Base-by-base conservation (phyloP, 2,329 filamentous ascomycete genomes). In the Knufia petricola region DNA sequence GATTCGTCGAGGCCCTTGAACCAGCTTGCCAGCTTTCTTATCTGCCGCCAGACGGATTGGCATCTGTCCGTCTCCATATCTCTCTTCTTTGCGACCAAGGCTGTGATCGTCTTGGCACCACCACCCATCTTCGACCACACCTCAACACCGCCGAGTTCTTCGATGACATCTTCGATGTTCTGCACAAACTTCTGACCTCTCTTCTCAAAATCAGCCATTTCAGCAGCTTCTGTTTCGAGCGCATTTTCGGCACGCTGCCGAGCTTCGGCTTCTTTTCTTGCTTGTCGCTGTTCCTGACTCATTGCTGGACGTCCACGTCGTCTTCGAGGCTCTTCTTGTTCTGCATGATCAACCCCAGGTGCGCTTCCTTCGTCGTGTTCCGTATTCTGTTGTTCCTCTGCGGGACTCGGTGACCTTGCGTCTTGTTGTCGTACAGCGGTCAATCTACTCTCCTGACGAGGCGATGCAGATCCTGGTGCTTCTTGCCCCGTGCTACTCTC, bases 81-180 rank as follows among this genome's bases (percentile, higher is more conserved):
- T 13, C 41, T 46, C 3, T 37, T 19, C n/a, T n/a, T 24, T 4
- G 44, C 32, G 20, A 54, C 42, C 21, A 61, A 21, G 3, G 9
- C 39, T 3, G 8, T 47, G 21, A 47, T 47, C 10, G 34, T 28
- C 32, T 36, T 36, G 2, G 50, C 51, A 30, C 42, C 54, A 28
- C 50, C 48, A 20, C 56, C 49, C 37, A 51, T 38, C 8, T 49
- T 48, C 21, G 53, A 42, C 63, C 62, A 64, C 17, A 54, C 53
- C 1, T 52, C 47, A 34, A 48, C 38, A 40, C 62, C 60, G 1
- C 46, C 47, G 19, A 56, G 53, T 3, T 59, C 30, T 15, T 54
- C 24, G 8, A 50, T 51, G 1, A 58, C 60, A 28, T 55, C 44
- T 41, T 54, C 49, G 43, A 61, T 56, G 47, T 54, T 51, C 13